A percentile compares a stretch with the other conserved stretches of the same genome.
Conservation (phyloP, 2,329 filamentous ascomycete species). For the Gremmenia infestans region DNA sequence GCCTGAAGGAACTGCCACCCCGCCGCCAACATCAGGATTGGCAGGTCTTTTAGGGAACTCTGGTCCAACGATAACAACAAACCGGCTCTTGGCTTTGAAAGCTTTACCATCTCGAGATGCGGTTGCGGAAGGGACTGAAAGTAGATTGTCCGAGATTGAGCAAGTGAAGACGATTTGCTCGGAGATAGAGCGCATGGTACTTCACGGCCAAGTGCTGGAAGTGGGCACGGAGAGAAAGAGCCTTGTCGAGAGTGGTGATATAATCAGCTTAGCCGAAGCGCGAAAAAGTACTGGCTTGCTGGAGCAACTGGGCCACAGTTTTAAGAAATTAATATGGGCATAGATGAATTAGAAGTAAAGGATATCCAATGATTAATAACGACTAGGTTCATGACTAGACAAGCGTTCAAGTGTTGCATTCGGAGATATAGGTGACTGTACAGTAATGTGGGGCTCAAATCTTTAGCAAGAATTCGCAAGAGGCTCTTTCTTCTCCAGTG, state of each 20-base stretch:
- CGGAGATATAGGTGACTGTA: neutral
- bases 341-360: constrained; percentile 4
- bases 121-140: constrained; percentile 23
- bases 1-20: constrained; percentile 8
- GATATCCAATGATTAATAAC: neutral
- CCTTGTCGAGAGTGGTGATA: constrained; percentile 57
- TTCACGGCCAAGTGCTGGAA: constrained; percentile 40
- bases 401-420: neutral
- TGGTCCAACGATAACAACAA: constrained; percentile 11
- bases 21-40: constrained; percentile 8
- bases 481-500: too few relatives aligned
- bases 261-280: constrained; percentile 80
- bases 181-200: constrained; percentile 68
- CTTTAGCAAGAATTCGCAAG: too few relatives aligned
- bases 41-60: constrained; percentile 15
- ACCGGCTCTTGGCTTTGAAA: constrained; percentile 49
- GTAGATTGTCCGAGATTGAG: constrained; percentile 28
- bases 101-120: constrained; percentile 46
- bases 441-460: too few relatives aligned
- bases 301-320: constrained; percentile 80
- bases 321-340: constrained; percentile 93
- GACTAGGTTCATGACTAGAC: neutral
- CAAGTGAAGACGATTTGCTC: constrained; percentile 53
- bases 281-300: constrained; percentile 80
- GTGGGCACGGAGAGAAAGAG: constrained; percentile 35